Evolutionary conservation across 2,329 filamentous ascomycete genomes (phyloP).

Genomic region (Albophoma yamanashiensis): DNA sequence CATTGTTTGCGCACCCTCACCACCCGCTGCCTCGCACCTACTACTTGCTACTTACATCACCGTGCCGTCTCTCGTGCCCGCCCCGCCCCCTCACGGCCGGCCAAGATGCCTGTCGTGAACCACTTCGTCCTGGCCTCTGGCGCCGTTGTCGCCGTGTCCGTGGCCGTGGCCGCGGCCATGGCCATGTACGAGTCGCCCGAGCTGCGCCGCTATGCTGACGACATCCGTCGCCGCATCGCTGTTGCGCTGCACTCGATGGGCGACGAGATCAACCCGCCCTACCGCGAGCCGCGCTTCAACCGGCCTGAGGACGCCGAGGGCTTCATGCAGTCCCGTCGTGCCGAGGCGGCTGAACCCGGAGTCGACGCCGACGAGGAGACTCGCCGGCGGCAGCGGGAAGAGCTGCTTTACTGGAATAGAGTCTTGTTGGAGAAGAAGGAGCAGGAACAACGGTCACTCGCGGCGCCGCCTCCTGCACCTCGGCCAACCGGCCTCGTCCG

Average conservation of each 20-base stretch:
- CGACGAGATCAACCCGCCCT: slow-evolving; percentile 41
- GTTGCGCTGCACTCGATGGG: slow-evolving; percentile 48
- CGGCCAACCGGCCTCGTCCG: slow-evolving; percentile 2
- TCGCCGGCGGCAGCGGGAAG: slow-evolving; percentile 49
- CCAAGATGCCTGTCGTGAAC: slow-evolving; percentile 44
- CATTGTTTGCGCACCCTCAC: background rate
- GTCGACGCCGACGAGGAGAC: slow-evolving; percentile 54
- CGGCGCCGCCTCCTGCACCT: background rate
- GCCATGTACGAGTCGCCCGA: slow-evolving; percentile 56
- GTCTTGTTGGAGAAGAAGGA: slow-evolving; percentile 38
- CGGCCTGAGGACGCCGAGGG: slow-evolving; percentile 56
- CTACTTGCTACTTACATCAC: background rate
- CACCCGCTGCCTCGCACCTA: background rate
- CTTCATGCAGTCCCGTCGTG: slow-evolving; percentile 43
- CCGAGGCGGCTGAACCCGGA: slow-evolving; percentile 28
- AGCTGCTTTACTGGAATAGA: slow-evolving; percentile 56
- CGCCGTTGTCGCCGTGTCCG: slow-evolving; percentile 45
- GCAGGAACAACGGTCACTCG: slow-evolving; percentile 7
- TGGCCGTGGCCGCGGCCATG: slow-evolving; percentile 46
- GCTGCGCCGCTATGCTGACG: slow-evolving; percentile 48
- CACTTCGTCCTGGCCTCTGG: slow-evolving; percentile 43
- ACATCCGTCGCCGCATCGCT: slow-evolving; percentile 50
- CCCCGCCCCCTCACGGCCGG: background rate
- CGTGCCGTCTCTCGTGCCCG: background rate
- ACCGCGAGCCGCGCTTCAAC: slow-evolving; percentile 48